Evolutionary conservation across 495 filamentous ascomycete species (phyloP).

Genomic region (Penicillium bovifimosum): DNA sequence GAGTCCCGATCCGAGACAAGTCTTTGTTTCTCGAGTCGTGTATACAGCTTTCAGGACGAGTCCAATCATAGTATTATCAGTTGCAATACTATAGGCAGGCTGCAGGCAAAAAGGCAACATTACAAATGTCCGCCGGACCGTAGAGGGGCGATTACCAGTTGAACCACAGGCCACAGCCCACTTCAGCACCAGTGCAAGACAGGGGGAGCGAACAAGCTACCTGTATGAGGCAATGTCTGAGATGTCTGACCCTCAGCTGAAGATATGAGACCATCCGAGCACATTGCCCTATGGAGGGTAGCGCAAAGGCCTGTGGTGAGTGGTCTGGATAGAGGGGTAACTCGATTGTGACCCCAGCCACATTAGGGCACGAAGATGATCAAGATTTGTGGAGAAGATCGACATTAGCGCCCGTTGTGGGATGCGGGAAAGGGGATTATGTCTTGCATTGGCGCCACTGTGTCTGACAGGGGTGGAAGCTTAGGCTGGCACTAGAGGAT

Average conservation of each 20-base stretch:
- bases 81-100: no score
- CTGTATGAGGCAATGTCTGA: constrained; percentile 2
- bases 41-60: no score
- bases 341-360: constrained; percentile 11
- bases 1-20: neutral
- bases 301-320: constrained; percentile 8
- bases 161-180: neutral
- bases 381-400: constrained; percentile 7
- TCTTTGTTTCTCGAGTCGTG: no score
- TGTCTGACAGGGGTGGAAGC: constrained; percentile 4
- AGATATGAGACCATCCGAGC: constrained; percentile 4
- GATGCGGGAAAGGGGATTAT: constrained; percentile 5
- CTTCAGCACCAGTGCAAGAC: neutral
- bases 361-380: constrained; percentile 9
- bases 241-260: neutral
- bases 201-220: neutral
- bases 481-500: neutral
- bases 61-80: no score
- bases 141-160: neutral
- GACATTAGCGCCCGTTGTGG: constrained; percentile 8
- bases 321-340: constrained; percentile 16
- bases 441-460: constrained; percentile 19
- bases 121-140: neutral
- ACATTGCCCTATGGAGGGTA: constrained; percentile 2
- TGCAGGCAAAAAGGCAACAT: neutral